Evolutionary conservation across 208 protist species (phyloP), one percentile per base, ranked within the genome.

Genomic region (Crithidia expoeki): DNA sequence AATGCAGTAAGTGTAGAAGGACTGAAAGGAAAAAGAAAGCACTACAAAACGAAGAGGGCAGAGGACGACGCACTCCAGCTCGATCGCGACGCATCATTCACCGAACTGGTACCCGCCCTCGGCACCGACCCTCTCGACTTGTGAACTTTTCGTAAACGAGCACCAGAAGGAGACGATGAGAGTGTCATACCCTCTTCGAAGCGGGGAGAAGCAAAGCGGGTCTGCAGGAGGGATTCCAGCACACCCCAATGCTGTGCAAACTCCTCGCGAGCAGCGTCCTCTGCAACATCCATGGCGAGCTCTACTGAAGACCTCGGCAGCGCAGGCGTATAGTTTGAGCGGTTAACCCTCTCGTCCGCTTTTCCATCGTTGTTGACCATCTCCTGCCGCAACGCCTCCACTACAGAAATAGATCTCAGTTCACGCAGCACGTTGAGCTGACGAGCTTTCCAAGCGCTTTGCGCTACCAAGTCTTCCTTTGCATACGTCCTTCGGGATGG

Each of bases 241-340:
- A 88, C 68, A 25, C 81, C 84, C 85, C 85, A 94, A 59, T 94
- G 89, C 59, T 92, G 79, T 12, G 83, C 68, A 53, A 76, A 88
- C 44, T 77, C 72, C 50, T 76, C 53, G 30, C 64, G 51, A 27
- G 62, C 52, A 12, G 70, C 72, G 19, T 52, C 58, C 38, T 79
- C 73, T 10, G 73, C 66, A 4, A 51, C 56, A 23, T 79, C 66
- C 40, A 72, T 42, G 9, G 40, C 73, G 6, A 64, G n/a, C 23
- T 65, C 64, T 14, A 50, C 57, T 1, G 36, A 55, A 3, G 28
- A 25, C 57, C 42, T 60, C 17, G 36, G 10, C 30, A 6, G 33
- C 14, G 30, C 32, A 7, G 52, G 9, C 17, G 12, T 10, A 17
- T 21, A 6, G 1, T 0, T 19, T 27, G 21, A 23, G 19, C 7